These are phyloP conservation scores for Phytophthora quininea DNA, from an alignment of 352 stramenopile species.

Conservation along the genomic window DNA sequence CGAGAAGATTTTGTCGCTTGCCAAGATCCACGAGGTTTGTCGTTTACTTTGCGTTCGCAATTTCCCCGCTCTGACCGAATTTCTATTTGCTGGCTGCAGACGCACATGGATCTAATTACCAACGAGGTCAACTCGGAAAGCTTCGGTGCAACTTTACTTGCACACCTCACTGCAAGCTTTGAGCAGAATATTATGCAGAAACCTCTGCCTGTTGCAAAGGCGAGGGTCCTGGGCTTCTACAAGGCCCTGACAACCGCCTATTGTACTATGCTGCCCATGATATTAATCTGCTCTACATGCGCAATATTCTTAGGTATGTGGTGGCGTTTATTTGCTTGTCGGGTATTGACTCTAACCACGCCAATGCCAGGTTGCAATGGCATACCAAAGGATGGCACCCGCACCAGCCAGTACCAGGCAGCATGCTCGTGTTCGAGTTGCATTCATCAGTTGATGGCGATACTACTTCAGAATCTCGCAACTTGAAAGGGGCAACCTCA, in stretches of 20 bases:
- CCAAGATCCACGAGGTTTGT: constrained; percentile 63
- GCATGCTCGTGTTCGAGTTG: constrained; percentile 84
- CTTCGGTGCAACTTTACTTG: constrained; percentile 76
- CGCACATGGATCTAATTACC: constrained; percentile 81
- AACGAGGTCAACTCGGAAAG: constrained; percentile 81
- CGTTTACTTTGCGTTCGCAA: constrained; percentile 3
- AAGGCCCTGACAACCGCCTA: constrained; percentile 59
- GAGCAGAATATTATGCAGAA: constrained; percentile 59
- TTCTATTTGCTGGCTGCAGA: constrained; percentile 30
- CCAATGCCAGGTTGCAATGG: constrained; percentile 60
- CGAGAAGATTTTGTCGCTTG: constrained; percentile 60
- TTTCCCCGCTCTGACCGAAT: not conserved
- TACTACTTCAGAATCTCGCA: constrained; percentile 22
- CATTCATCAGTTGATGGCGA: constrained; percentile 31
- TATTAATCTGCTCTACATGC: constrained; percentile 82
- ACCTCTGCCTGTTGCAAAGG: constrained; percentile 44
- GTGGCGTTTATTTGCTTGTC: not conserved
- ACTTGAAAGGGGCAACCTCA: constrained; percentile 8
- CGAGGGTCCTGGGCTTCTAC: constrained; percentile 57
- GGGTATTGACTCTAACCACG: not conserved
- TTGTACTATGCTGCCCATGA: constrained; percentile 81
- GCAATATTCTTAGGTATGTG: constrained; percentile 67
- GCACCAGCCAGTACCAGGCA: constrained; percentile 69
- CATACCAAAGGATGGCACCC: constrained; percentile 72
- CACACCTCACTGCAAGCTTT: constrained; percentile 79